These are phyloP conservation scores for Neonectria sp. DNA, from an alignment of 2,329 filamentous ascomycete species.

Conservation along the genomic window DNA sequence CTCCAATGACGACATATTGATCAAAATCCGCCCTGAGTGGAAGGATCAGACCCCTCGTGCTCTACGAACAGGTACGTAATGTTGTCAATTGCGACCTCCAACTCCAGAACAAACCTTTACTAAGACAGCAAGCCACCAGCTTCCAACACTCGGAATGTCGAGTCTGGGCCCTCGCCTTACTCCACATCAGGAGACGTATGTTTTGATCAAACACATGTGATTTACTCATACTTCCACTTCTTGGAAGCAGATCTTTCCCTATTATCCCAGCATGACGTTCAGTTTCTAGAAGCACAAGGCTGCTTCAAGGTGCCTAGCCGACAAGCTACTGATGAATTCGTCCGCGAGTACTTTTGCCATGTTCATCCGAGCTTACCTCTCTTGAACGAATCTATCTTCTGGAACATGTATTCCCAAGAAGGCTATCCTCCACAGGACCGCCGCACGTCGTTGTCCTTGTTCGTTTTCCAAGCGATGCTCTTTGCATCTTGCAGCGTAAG, in stretches of 20 bases:
- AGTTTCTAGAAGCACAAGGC: slow-evolving; percentile 32
- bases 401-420: slow-evolving; percentile 23
- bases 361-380: slow-evolving; percentile 34
- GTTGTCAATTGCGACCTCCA: background rate
- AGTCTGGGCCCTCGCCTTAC: slow-evolving; percentile 2
- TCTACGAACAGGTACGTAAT: background rate
- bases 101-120: background rate
- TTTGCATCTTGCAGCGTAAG: slow-evolving; percentile 34
- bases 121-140: background rate
- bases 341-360: slow-evolving; percentile 33
- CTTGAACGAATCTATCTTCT: slow-evolving; percentile 28
- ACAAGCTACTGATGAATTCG: slow-evolving; percentile 29
- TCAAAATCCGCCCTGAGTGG: background rate
- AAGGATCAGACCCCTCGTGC: background rate
- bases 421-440: background rate
- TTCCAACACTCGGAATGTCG: slow-evolving; percentile 2
- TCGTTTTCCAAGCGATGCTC: slow-evolving; percentile 35
- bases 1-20: background rate
- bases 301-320: slow-evolving; percentile 33
- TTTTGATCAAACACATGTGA: slow-evolving; percentile 23
- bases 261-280: slow-evolving; percentile 23
- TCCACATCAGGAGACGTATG: background rate
- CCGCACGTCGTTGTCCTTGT: slow-evolving; percentile 17
- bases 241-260: slow-evolving; percentile 28
- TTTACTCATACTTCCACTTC: slow-evolving; percentile 33